These are phyloP conservation scores for Podila minutissima DNA, from an alignment of 192 early-diverging fungal genomes.

Conservation along the genomic window DNA sequence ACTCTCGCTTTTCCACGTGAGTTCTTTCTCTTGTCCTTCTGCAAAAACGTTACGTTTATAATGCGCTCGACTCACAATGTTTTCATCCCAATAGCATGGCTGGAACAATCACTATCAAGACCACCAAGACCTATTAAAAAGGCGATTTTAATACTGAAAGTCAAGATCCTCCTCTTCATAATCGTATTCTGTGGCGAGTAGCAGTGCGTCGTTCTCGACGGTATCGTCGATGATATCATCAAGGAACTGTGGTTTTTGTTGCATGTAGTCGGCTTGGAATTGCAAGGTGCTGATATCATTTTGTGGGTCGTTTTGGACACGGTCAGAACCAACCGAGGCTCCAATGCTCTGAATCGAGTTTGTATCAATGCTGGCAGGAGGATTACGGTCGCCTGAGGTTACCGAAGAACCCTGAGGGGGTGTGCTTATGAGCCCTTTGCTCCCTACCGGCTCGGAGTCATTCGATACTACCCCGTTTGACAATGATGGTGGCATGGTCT, in stretches of 20 bases:
- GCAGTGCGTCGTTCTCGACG: neutral
- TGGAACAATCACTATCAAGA: constrained; percentile 20
- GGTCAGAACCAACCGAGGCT: no score
- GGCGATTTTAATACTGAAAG: neutral
- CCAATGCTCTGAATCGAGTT: no score
- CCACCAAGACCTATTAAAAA: neutral
- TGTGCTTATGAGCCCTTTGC: no score
- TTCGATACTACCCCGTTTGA: no score
- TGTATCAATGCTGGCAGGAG: no score
- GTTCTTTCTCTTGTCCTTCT: neutral
- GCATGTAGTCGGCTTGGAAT: no score
- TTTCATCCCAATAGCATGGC: constrained; percentile 17
- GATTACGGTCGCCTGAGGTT: no score
- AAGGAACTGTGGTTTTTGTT: neutral
- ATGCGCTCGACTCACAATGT: neutral
- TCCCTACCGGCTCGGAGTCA: no score
- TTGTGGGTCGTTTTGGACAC: no score
- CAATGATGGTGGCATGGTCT: no score
- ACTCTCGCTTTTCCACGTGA: constrained; percentile 38
- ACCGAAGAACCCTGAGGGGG: no score
- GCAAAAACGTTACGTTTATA: neutral
- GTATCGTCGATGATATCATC: neutral
- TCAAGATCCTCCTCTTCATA: neutral
- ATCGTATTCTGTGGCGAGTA: neutral
- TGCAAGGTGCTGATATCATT: no score